Base-by-base conservation (phyloP, 2,329 filamentous ascomycete genomes). In the Aspergillus sp. region DNA sequence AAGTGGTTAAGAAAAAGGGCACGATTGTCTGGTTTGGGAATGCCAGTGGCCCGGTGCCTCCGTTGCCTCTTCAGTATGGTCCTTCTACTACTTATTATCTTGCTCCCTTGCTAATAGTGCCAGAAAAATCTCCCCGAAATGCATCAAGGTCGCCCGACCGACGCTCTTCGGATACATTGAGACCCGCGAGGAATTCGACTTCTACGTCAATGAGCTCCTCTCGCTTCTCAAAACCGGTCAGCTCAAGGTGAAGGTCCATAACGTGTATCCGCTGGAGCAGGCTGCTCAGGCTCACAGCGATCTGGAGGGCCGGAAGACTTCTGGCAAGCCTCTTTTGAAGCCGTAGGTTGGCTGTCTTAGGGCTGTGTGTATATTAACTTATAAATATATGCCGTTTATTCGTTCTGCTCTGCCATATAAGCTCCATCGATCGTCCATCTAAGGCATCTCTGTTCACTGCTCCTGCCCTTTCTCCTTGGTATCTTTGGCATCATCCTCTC, bases 1-100 rank as follows among this genome's bases (percentile, higher is more conserved):
- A 89, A 53, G 78, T 81, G 56, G 75, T 91, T 45, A 85, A 83
- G 55, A 67, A 82, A 52, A 94, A 94, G 72, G 90, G 88, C 4
- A 84, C 76, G 1, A 69, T 94, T 58, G 76, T 88, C 28, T 83
- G 80, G 42, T 94, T 90, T 68, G 88, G 88, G 3, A 94, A 94
- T 68, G 85, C 87, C 5, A 79, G 81, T 67, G 90, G 89, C 4
- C 77, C 85, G 3, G 85, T 93, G 1, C 81, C 82, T n/a, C 86
- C 87, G 0, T 68, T 85, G 53, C 67, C 73, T 42, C 74, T 85
- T 55, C 63, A 70, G 73, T 80, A 66, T 66, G 87, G 64, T 62
- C 67, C 74, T 41, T 57, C 72, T 36, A 26, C 28, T 34, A 41
- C 10, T 32, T 9, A 48, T 35, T 30, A 36, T 7, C 10, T 12